A percentile compares a stretch with the other conserved stretches of the same genome.
These are phyloP conservation scores for Trichoderma sp. DNA, from an alignment of 2,329 filamentous ascomycete genomes.

Conservation along the genomic window DNA sequence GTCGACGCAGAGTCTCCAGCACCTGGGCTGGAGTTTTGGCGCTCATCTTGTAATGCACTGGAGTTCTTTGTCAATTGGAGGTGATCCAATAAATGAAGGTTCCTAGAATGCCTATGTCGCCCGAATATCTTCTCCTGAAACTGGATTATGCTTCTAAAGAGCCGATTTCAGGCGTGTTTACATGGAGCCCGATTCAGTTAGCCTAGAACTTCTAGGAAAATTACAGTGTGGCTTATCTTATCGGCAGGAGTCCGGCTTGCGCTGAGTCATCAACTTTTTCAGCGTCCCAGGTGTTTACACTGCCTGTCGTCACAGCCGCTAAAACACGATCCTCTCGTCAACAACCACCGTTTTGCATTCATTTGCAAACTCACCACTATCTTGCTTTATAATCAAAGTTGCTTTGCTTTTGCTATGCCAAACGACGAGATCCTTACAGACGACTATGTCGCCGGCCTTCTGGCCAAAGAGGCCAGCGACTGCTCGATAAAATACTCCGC, in stretches of 20 bases:
- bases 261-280: slow-evolving; percentile 10
- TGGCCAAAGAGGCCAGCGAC: slow-evolving; percentile 74
- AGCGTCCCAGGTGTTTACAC: not conserved
- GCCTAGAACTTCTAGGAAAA: slow-evolving; percentile 4
- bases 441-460: slow-evolving; percentile 74
- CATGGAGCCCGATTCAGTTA: slow-evolving; percentile 34
- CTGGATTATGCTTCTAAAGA: not conserved
- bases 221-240: slow-evolving; percentile 6
- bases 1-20: slow-evolving; percentile 47
- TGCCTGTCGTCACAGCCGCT: not conserved
- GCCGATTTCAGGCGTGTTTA: slow-evolving; percentile 36
- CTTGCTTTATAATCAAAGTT: not conserved
- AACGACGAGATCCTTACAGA: slow-evolving; percentile 61
- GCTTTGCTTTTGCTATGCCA: slow-evolving; percentile 32
- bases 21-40: slow-evolving; percentile 38
- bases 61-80: not conserved
- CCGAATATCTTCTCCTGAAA: not conserved
- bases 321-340: not conserved
- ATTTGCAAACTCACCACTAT: not conserved
- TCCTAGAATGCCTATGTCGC: not conserved
- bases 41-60: slow-evolving; percentile 28
- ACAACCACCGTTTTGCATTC: not conserved
- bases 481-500: slow-evolving; percentile 71
- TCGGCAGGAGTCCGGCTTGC: not conserved
- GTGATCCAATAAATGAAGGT: not conserved